Conservation (phyloP, 139 green algal species). For the Penium margaritaceum region DNA sequence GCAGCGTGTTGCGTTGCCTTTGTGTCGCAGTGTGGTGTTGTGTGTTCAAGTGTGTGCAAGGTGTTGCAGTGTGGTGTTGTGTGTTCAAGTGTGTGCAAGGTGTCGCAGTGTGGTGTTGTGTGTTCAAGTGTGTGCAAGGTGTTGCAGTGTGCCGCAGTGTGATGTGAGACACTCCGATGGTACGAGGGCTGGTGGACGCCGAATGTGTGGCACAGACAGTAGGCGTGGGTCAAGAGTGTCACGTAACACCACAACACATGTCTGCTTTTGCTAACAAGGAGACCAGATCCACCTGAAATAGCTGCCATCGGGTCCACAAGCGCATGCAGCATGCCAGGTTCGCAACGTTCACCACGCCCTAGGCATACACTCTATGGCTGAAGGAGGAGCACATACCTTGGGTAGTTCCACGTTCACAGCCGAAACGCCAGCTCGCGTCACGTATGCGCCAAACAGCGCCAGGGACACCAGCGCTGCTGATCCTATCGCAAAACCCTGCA, state of each 20-base stretch:
- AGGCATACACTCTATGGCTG: neutral
- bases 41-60: neutral
- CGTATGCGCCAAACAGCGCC: constrained; percentile 90
- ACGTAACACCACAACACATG: neutral
- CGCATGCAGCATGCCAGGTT: neutral
- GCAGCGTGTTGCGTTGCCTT: neutral
- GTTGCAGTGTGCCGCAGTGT: neutral
- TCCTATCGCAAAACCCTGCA: constrained; percentile 86
- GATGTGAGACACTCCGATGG: neutral
- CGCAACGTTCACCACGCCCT: neutral
- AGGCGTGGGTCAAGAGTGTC: neutral
- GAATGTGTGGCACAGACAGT: neutral
- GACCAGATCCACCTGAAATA: neutral
- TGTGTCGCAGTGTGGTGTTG: neutral
- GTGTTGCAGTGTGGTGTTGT: neutral
- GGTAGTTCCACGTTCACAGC: constrained; percentile 64
- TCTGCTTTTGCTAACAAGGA: neutral
- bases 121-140: neutral
- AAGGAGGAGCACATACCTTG: constrained; percentile 16
- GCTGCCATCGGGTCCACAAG: neutral
- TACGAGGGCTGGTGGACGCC: neutral
- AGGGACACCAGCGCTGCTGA: constrained; percentile 94
- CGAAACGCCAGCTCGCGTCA: constrained; percentile 72
- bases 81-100: too few relatives aligned
- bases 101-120: constrained; percentile 50